Evolutionary conservation across 805 yeast genomes (phyloP), one percentile per base, ranked within the genome.

Genomic region (Kazachstania viticola): DNA sequence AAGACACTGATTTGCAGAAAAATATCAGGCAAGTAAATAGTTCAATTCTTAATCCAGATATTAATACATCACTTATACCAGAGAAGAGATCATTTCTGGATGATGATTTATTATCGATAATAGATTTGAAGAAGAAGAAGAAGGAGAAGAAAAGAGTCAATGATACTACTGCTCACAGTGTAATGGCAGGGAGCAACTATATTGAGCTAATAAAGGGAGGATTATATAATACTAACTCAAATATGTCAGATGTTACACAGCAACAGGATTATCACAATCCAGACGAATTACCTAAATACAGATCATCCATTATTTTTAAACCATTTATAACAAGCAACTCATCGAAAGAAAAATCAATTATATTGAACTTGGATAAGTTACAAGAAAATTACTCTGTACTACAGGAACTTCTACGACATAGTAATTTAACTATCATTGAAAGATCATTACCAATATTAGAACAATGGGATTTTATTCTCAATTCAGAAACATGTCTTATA

Each of bases 61-160:
- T 13, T 14, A 18, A 27, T 4, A 25, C 27, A 9, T 46, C 52
- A 2, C 24, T 41, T 15, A 5, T 38, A 2, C 41, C 49, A 9
- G 46, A 42, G n/a, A 46, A 41, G 17, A 35, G 51, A 27, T 46
- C 53, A 1, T 41, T 41, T 24, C 31, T 48, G 8, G 51, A 50
- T 28, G 41, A 37, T 5, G 51, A 45, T 5, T 29, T 47, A n/a
- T 16, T 18, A 21, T 33, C 43, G 9, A 29, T 46, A 6, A 19
- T 40, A 5, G 36, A 33, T 5, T 27, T 27, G 11, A 37, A 37
- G 30, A 34, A 30, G 24, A 29, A 38, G 25, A 30, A 19, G n/a
- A 29, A 17, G 28, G 19, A 29, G 25, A 25, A 22, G 12, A 17
- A 19, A 14, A 8, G 9, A 8, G 11, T 11, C 7, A 19, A 11